Base-by-base conservation (phyloP, 805 yeast genomes). In the Wickerhamomyces canadensis region DNA sequence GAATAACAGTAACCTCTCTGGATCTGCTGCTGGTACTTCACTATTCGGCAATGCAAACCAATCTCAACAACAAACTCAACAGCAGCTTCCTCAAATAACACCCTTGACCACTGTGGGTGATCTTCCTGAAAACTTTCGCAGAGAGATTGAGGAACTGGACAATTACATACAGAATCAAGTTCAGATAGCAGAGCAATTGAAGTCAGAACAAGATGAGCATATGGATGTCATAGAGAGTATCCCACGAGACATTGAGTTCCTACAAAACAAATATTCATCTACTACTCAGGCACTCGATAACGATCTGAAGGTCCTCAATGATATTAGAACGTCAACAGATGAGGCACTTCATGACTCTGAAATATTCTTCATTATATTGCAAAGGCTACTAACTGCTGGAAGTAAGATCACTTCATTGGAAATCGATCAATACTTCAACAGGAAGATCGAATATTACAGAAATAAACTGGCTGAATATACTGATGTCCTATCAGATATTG, bases 21-120 rank as follows among this genome's bases (percentile, higher is more conserved):
- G 19, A n/a, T 27, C 27, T 5, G 14, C 31, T 14, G 29, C 43
- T 21, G 61, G 50, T 16, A 54, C 45, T 32, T 57, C 43, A 4
- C 48, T 64, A 23, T 68, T 69, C 49, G 69, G 68, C 4, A 44
- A 38, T 23, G 49, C 40, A 19, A 49, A 35, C 23, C 10, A 7
- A 10, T 21, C 23, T 34, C 43, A 44, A 17, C 39, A 39, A 24
- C 41, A 43, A 32, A 45, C 45, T 35, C 49, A 43, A 32, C 41
- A 42, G 31, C 64, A 62, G 30, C 69, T 67, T 19, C 60, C 61
- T 9, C 78, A 65, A 40, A 64, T 84, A 31, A 80, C 83, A 10
- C 78, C 88, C 12, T 76, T 84, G 78, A 80, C 91, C 1, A 71
- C 83, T 34, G 83, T 84, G 9, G 76, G 78, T 8, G 91, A 83